Evolutionary conservation across 2,329 filamentous ascomycete genomes (phyloP).

Genomic region (Penicillium sclerotiorum): DNA sequence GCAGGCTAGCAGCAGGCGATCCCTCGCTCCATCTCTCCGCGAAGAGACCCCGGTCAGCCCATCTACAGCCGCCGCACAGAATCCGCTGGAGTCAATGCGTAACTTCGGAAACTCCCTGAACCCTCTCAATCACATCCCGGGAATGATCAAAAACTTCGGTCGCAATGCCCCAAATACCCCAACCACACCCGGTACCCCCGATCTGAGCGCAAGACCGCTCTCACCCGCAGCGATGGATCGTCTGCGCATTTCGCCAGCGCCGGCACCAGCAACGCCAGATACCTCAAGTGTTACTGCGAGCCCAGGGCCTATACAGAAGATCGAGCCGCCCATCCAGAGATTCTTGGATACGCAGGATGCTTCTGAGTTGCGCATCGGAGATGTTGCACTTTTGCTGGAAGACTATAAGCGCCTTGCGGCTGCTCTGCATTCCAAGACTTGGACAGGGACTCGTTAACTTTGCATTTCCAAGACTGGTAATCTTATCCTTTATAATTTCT

Average conservation of each 20-base stretch:
- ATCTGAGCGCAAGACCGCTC: conserved; percentile 42
- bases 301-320: conserved; percentile 19
- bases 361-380: conserved; percentile 70
- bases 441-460: too few species aligned
- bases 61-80: conserved; percentile 37
- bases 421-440: conserved; percentile 53
- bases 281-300: conserved; percentile 9
- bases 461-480: background rate
- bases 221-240: conserved; percentile 45
- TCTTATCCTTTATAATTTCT: background rate
- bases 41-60: conserved; percentile 26
- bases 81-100: conserved; percentile 78
- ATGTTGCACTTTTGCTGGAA: conserved; percentile 70
- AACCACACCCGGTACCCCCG: background rate
- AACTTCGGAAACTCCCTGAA: conserved; percentile 80
- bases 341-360: conserved; percentile 74
- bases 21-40: conserved; percentile 26
- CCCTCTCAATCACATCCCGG: conserved; percentile 75
- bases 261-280: conserved; percentile 25
- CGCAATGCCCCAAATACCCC: conserved; percentile 46
- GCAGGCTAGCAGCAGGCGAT: conserved; percentile 46
- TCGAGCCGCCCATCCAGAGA: conserved; percentile 66
- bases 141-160: conserved; percentile 78
- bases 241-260: conserved; percentile 31
- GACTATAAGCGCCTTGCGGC: conserved; percentile 74